A percentile compares a stretch with the other conserved stretches of the same genome.
Conservation (phyloP, 805 yeast species). For the Hanseniaspora clermontiae region DNA sequence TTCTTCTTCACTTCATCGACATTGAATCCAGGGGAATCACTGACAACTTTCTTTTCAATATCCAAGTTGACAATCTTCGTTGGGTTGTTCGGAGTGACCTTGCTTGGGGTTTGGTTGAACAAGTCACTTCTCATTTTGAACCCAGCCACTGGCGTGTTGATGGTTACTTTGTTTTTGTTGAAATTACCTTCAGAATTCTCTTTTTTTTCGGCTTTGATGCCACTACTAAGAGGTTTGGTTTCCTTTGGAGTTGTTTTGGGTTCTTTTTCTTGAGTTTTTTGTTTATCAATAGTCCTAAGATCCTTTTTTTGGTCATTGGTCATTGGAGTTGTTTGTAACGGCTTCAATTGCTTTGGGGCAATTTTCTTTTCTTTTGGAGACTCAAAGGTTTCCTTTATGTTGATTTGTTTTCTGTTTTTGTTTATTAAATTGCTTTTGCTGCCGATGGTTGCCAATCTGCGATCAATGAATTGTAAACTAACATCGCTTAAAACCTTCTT, state of each 20-base stretch:
- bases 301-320: constrained; percentile 5
- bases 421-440: neutral
- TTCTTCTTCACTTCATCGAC: constrained; percentile 10
- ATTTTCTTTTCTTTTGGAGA: neutral
- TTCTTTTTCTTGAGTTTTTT: neutral
- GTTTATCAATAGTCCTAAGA: constrained; percentile 10
- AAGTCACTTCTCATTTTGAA: neutral
- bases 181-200: neutral
- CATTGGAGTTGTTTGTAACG: neutral
- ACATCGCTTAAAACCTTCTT: constrained; percentile 37
- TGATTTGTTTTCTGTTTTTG: neutral
- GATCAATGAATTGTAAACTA: constrained; percentile 33
- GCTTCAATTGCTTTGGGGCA: neutral
- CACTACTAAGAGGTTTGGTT: constrained; percentile 6
- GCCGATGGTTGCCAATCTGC: constrained; percentile 22
- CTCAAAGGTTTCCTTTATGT: neutral
- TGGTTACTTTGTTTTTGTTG: constrained; percentile 13
- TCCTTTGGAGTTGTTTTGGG: neutral
- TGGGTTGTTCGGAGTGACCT: constrained; percentile 5
- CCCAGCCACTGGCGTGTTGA: neutral
- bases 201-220: constrained; percentile 9
- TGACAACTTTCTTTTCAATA: neutral
- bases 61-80: neutral
- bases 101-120: neutral
- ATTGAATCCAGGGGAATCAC: constrained; percentile 7